Percentiles rank a stretch among this genome's conserved stretches.
These are phyloP conservation scores for Epichloe scottii DNA, from an alignment of 2,329 filamentous ascomycete species.

Conservation along the genomic window DNA sequence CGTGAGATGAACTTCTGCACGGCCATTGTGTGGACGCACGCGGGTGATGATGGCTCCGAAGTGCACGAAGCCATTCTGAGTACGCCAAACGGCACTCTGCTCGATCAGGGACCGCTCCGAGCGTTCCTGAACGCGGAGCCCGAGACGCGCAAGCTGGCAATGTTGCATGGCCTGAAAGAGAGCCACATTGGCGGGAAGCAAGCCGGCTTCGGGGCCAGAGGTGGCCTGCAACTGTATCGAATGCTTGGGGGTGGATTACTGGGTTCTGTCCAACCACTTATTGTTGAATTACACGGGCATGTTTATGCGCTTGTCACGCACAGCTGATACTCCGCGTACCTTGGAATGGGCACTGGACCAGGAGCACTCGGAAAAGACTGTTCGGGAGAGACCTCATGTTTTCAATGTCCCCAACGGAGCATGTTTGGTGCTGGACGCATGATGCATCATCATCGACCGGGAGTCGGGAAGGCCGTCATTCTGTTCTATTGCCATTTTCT, in stretches of 20 bases:
- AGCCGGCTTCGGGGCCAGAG: slow-evolving; percentile 4
- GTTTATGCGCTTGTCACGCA: slow-evolving; percentile 7
- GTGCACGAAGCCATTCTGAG: slow-evolving; percentile 6
- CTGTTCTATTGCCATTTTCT: background rate
- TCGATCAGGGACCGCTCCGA: slow-evolving; percentile 3
- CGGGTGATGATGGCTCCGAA: background rate
- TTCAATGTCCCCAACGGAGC: slow-evolving; percentile 3
- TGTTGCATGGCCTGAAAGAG: slow-evolving; percentile 7
- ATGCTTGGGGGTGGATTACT: slow-evolving; percentile 6
- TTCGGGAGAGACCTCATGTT: background rate
- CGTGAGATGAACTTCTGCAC: slow-evolving; percentile 7
- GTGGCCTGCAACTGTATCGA: slow-evolving; percentile 5
- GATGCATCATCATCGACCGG: background rate
- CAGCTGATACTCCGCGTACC: slow-evolving; percentile 4
- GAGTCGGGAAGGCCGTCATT: background rate
- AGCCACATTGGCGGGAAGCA: slow-evolving; percentile 7
- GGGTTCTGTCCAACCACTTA: slow-evolving; percentile 5
- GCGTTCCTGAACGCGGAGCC: slow-evolving; percentile 6
- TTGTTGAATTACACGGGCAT: slow-evolving; percentile 4
- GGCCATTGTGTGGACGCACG: slow-evolving; percentile 8
- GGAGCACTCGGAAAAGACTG: slow-evolving; percentile 2
- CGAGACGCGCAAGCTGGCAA: slow-evolving; percentile 5
- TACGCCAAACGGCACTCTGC: slow-evolving; percentile 5
- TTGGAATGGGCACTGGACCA: slow-evolving; percentile 7
- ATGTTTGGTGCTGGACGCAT: slow-evolving; percentile 6